Conservation (phyloP, 306 rosid species). For the Arachis hypogaea region DNA sequence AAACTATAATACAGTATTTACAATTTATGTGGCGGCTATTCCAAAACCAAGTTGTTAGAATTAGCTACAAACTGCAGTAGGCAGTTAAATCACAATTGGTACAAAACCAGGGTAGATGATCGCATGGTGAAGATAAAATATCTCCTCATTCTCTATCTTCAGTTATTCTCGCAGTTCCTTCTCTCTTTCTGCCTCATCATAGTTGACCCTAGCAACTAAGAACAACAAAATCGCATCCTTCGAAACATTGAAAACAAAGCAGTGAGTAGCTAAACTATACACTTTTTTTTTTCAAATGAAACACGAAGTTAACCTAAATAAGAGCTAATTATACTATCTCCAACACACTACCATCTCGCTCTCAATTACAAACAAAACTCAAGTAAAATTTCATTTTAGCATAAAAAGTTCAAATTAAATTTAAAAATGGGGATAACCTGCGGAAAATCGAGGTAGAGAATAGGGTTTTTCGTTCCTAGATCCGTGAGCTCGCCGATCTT, state of each 20-base stretch:
- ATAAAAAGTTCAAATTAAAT: not conserved
- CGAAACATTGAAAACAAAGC: not conserved
- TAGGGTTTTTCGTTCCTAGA: slow-evolving; percentile 78
- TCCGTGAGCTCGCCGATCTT: slow-evolving; percentile 94
- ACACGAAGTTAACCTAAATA: not conserved
- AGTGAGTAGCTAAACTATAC: not conserved
- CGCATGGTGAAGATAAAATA: not conserved
- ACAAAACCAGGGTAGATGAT: not conserved
- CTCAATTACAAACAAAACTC: not conserved
- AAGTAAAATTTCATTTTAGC: not conserved
- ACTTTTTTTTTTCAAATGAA: not conserved
- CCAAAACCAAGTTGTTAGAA: not conserved
- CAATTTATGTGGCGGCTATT: not conserved
- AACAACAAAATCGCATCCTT: not conserved
- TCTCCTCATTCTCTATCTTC: not conserved
- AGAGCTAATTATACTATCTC: not conserved
- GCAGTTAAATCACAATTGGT: not conserved
- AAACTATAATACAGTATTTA: too few relatives aligned
- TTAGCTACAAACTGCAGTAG: not conserved
- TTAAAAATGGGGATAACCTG: slow-evolving; percentile 47
- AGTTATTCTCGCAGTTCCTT: not conserved
- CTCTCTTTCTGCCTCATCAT: not conserved
- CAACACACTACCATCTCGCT: not conserved
- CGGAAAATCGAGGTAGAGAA: slow-evolving; percentile 86
- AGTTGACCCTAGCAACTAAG: not conserved